Base-by-base conservation (phyloP, 108 stramenopile species). In the Chaetoceros tenuissimus region DNA sequence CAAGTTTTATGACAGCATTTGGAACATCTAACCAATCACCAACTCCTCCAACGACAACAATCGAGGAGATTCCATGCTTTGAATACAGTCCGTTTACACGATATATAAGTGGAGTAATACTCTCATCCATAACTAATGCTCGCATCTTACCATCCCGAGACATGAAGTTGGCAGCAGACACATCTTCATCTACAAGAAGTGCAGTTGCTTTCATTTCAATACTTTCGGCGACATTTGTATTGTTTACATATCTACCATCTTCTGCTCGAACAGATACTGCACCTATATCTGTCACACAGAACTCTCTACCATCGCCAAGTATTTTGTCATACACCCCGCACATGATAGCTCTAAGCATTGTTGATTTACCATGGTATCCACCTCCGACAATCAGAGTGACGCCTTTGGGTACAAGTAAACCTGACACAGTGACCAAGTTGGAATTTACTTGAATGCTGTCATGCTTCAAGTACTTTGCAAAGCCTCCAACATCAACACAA, bases 311-410 rank as follows among this genome's bases (percentile, higher is more conserved):
- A 61, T 97, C 94, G 2, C 81, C 79, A 28, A 87, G 88, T 21
- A 92, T 75, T 57, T 95, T 95, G 65, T 93, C 78, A 75, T 96
- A 94, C 18, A 94, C 85, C 28, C 96, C 94, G 24, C 64, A 28
- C 17, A 82, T 74, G 19, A 97, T 72, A 20, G 90, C 75, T 34
- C 77, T 74, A 0, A 94, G 68, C 25, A 96, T 44, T 1, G 96
- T 97, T n/a, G 94, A 94, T 67, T 97, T 97, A 2, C 96, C 96
- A 60, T 97, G 96, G 53, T 94, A 97, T 17, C 95, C 96, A 25
- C 96, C 94, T 26, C 96, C 96, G 30, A 92, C 93, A 53, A 97
- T 94, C 31, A 96, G 74, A 1, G 92, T 94, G 22, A 96, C 80
- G 46, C 94, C 94, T 3, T 56, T 55, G 7, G 90, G 94, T 19